These are phyloP conservation scores for Penicillium sp. DNA, from an alignment of 2,329 filamentous ascomycete genomes.

Conservation along the genomic window DNA sequence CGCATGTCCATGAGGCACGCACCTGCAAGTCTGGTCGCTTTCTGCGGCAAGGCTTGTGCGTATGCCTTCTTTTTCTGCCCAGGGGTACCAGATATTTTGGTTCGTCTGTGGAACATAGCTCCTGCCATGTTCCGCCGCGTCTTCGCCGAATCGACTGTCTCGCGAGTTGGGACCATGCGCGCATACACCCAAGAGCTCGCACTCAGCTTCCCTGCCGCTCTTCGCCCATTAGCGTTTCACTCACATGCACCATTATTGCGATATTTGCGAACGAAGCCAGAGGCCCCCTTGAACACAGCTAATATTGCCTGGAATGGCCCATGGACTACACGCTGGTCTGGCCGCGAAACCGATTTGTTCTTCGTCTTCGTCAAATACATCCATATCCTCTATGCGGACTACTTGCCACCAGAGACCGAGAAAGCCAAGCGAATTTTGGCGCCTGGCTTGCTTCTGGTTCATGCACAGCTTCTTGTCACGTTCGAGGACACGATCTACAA, in stretches of 20 bases:
- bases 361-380: slow-evolving; percentile 91
- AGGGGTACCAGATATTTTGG: slow-evolving; percentile 77
- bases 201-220: slow-evolving; percentile 66
- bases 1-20: slow-evolving; percentile 80
- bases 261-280: slow-evolving; percentile 64
- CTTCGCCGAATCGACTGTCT: slow-evolving; percentile 66
- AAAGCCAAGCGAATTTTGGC: slow-evolving; percentile 62
- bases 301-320: slow-evolving; percentile 81
- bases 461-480: slow-evolving; percentile 76
- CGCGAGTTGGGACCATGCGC: slow-evolving; percentile 53
- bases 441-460: slow-evolving; percentile 76
- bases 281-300: slow-evolving; percentile 66
- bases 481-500: slow-evolving; percentile 83
- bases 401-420: slow-evolving; percentile 58
- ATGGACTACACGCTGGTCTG: slow-evolving; percentile 84
- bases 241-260: slow-evolving; percentile 62
- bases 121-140: slow-evolving; percentile 69
- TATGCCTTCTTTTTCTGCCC: slow-evolving; percentile 94
- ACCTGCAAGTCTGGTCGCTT: slow-evolving; percentile 71
- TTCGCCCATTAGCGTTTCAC: slow-evolving; percentile 62
- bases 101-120: slow-evolving; percentile 76
- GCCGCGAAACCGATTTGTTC: slow-evolving; percentile 83
- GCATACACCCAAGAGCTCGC: slow-evolving; percentile 63
- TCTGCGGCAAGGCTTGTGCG: slow-evolving; percentile 85
- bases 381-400: slow-evolving; percentile 74